Evolutionary conservation across 2,329 filamentous ascomycete species (phyloP).

Genomic region (Fusarium metavorans): DNA sequence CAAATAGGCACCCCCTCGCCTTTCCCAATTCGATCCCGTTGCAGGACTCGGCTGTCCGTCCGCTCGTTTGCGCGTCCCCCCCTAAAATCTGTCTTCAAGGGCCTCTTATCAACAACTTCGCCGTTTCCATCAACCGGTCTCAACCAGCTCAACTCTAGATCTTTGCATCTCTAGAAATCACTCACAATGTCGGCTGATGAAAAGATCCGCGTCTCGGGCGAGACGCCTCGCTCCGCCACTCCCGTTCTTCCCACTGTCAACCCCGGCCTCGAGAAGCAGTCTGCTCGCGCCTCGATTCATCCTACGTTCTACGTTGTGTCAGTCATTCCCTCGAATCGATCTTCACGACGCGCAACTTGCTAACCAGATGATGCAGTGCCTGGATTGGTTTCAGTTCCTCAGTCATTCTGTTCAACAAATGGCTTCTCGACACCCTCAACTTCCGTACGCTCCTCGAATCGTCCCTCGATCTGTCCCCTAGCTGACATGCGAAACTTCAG

Average conservation of each 20-base stretch:
- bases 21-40: slow-evolving; percentile 42
- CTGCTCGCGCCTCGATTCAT: slow-evolving; percentile 75
- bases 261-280: slow-evolving; percentile 78
- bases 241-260: slow-evolving; percentile 85
- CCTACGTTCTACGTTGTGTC: slow-evolving; percentile 87
- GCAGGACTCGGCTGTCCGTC: slow-evolving; percentile 53
- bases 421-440: slow-evolving; percentile 86
- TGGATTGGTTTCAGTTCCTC: slow-evolving; percentile 95
- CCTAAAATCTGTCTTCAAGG: slow-evolving; percentile 49
- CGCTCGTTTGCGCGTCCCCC: slow-evolving; percentile 54
- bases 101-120: slow-evolving; percentile 41
- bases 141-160: slow-evolving; percentile 25
- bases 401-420: slow-evolving; percentile 99
- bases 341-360: slow-evolving; percentile 6
- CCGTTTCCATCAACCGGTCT: slow-evolving; percentile 29
- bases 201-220: slow-evolving; percentile 86
- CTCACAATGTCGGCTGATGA: slow-evolving; percentile 71
- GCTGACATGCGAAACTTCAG: slow-evolving; percentile 54
- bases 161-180: slow-evolving; percentile 53
- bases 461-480: slow-evolving; percentile 2
- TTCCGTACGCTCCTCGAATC: slow-evolving; percentile 66
- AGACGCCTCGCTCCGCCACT: slow-evolving; percentile 72
- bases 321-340: slow-evolving; percentile 46
- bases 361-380: slow-evolving; percentile 64
- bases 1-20: slow-evolving; percentile 47